phyloP scores from a whole-genome alignment of 148 eudicot species.

The Rhododendron kiyosumense region DNA sequence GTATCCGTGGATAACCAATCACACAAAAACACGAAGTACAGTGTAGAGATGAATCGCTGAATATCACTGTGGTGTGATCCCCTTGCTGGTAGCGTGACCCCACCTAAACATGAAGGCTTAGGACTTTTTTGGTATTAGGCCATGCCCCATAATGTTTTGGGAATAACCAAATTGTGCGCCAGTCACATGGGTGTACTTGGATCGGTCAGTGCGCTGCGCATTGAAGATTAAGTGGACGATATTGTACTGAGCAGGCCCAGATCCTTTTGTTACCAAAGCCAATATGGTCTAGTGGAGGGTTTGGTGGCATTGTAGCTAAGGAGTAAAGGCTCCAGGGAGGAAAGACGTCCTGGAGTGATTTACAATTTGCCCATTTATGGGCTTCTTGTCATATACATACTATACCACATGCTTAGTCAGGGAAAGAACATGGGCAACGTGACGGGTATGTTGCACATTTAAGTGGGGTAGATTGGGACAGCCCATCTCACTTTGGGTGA shows the following conservation, averaged over 20 bases:
- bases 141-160: neutral
- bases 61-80: neutral
- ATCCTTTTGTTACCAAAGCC: neutral
- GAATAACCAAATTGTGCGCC: neutral
- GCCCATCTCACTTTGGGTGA: neutral
- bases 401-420: neutral
- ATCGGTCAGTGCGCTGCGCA: neutral
- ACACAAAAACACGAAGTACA: neutral
- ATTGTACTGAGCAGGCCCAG: neutral
- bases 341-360: neutral
- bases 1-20: neutral
- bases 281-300: neutral
- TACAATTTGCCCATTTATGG: neutral
- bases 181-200: neutral
- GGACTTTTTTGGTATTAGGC: neutral
- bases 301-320: neutral
- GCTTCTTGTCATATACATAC: neutral
- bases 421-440: neutral
- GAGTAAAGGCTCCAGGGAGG: neutral
- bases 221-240: neutral
- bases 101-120: neutral
- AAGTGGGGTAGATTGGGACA: neutral
- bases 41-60: neutral
- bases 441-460: neutral
- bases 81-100: neutral